These are phyloP conservation scores for Dioszegia hungarica DNA, from an alignment of 768 basidiomycete species.

Conservation along the genomic window DNA sequence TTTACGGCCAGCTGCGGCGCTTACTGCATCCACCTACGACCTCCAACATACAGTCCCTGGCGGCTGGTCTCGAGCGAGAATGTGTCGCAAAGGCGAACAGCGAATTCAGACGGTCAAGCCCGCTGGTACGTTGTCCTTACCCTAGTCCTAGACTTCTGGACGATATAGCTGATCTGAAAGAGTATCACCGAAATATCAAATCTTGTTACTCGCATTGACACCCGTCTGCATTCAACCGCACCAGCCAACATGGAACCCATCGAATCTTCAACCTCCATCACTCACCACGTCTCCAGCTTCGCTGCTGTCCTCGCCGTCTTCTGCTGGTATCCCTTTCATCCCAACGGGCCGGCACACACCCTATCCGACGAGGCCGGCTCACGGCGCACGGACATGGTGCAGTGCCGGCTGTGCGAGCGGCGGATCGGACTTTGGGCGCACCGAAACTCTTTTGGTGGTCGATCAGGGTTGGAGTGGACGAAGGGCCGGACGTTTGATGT, in stretches of 20 bases:
- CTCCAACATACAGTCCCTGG: conserved; percentile 18
- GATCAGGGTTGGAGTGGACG: neutral
- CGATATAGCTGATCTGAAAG: too few relatives aligned
- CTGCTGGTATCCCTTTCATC: conserved; percentile 35
- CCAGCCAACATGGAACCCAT: neutral
- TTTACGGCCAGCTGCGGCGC: conserved; percentile 13
- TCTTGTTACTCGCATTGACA: too few relatives aligned
- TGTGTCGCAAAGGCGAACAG: neutral
- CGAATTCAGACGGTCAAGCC: conserved; percentile 7
- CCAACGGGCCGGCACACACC: conserved; percentile 8
- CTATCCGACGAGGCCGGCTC: neutral
- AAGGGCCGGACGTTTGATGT: conserved; percentile 22
- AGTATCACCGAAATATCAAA: too few relatives aligned
- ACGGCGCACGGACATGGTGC: conserved; percentile 23
- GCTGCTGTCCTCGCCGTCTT: conserved; percentile 22
- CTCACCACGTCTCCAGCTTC: neutral
- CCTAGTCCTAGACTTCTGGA: too few relatives aligned
- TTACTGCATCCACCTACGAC: conserved; percentile 25
- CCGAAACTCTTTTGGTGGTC: neutral
- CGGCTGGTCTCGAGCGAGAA: conserved; percentile 5
- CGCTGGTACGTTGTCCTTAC: conserved; percentile 13
- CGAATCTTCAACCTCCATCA: neutral
- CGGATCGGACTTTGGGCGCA: conserved; percentile 32
- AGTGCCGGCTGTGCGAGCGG: conserved; percentile 32
- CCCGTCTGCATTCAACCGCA: too few relatives aligned